Evolutionary conservation across 192 early-diverging fungal species (phyloP), one percentile per base, ranked within the genome.

Genomic region (Ambispora gerdemannii): DNA sequence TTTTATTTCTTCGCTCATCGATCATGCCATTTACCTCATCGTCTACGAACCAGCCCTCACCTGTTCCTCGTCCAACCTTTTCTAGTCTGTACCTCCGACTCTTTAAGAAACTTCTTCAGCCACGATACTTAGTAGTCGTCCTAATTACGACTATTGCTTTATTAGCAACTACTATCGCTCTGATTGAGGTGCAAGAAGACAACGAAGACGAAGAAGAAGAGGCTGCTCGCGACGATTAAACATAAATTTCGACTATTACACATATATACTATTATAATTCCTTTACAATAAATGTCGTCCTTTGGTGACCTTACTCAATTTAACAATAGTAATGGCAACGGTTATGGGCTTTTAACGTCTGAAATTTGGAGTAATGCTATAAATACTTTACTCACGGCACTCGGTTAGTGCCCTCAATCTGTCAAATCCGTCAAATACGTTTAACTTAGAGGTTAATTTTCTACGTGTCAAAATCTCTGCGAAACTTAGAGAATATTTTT

Each of bases 321-420:
- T n/a, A n/a, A n/a, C n/a, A 31, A 59, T 32, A 27, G 19, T 6
- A n/a, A 17, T 19, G n/a, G 30, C 20, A 53, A 20, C 7, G 20
- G 0, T 53, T 22, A 8, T 25, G 11, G 22, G 3, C 11, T 8
- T 34, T 34, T 36, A 25, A 43, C 31, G 2, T 20, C 13, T 43
- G 35, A 63, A 63, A 63, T 63, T 38, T 63, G 61, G 61, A 19
- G 43, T 20, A 63, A 63, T 22, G 61, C 61, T 32, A 63, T 63
- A 38, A 63, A 63, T 35, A 63, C 61, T 11, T 63, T 63, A 32
- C 20, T 63, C 24, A 63, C 61, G 35, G 61, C 61, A 25, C 61
- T 63, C 20, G 61, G 61, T 63, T 43, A n/a, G n/a, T n/a, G n/a
- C n/a, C n/a, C n/a, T n/a, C n/a, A n/a, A n/a, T n/a, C n/a, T n/a